Evolutionary conservation across 305 asterid species (phyloP).

Genomic region (Stenogyne calaminthoides): DNA sequence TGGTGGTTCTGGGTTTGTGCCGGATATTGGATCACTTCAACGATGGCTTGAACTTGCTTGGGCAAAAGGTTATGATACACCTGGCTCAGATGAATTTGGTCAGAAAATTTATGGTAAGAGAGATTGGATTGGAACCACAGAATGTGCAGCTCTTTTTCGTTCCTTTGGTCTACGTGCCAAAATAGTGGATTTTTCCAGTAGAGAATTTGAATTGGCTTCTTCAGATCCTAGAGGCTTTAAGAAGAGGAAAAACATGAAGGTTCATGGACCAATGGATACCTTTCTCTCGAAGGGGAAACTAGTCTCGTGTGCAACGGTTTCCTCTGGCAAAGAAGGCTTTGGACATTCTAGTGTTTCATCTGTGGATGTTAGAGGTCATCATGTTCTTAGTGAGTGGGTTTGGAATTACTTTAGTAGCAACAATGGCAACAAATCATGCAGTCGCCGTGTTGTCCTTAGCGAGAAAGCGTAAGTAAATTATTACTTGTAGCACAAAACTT

Average conservation of each 20-base stretch:
- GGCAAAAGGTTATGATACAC: constrained; percentile 72
- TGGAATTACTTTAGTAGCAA: constrained; percentile 78
- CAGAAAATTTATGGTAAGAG: constrained; percentile 61
- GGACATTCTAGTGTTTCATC: constrained; percentile 29
- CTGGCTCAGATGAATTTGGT: constrained; percentile 68
- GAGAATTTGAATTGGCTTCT: constrained; percentile 30
- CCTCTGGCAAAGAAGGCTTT: constrained; percentile 31
- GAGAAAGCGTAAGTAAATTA: constrained; percentile 74
- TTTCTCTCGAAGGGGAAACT: constrained; percentile 54
- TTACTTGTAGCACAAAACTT: constrained; percentile 2
- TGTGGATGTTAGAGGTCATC: constrained; percentile 50
- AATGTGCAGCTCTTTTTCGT: constrained; percentile 86
- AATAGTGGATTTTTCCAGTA: constrained; percentile 71
- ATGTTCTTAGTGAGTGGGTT: constrained; percentile 74
- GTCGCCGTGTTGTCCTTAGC: constrained; percentile 53
- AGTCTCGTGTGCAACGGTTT: constrained; percentile 24
- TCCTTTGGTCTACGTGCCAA: constrained; percentile 85
- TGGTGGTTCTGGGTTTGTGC: constrained; percentile 84
- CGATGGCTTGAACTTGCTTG: constrained; percentile 90
- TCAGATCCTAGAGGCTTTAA: constrained; percentile 9
- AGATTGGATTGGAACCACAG: constrained; percentile 89
- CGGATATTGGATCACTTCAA: constrained; percentile 73
- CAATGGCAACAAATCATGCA: constrained; percentile 39
- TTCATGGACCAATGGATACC: constrained; percentile 84
- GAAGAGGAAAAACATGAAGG: constrained; percentile 41